These are phyloP conservation scores for Suhomyces anneliseae DNA, from an alignment of 1,139 yeast species.

Conservation along the genomic window DNA sequence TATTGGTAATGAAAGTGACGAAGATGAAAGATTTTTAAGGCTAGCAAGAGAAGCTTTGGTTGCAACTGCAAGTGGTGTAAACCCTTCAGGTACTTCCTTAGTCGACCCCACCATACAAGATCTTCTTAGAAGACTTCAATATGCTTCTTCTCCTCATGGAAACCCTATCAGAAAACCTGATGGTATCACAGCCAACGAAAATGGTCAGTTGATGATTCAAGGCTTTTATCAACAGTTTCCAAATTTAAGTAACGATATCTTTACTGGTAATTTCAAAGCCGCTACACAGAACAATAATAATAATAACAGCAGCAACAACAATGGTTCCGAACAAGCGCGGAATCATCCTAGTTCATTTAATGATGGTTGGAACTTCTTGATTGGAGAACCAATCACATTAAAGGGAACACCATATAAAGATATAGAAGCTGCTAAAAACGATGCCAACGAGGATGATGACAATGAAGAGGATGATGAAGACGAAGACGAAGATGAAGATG, in stretches of 20 bases:
- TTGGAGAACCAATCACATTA: constrained; percentile 27
- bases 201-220: constrained; percentile 47
- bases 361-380: constrained; percentile 39
- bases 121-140: constrained; percentile 50
- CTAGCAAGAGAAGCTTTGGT: constrained; percentile 49
- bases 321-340: neutral
- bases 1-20: constrained; percentile 24
- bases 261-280: constrained; percentile 17
- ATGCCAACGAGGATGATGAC: constrained; percentile 9
- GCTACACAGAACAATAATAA: too few species aligned
- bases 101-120: constrained; percentile 60
- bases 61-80: constrained; percentile 42
- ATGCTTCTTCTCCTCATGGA: constrained; percentile 54
- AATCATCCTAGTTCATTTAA: constrained; percentile 21
- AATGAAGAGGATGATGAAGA: constrained; percentile 8
- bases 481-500: constrained; percentile 14
- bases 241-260: constrained; percentile 43
- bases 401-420: constrained; percentile 11
- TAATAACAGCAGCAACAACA: constrained; percentile 1
- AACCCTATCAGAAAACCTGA: constrained; percentile 43
- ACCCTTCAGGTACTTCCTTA: constrained; percentile 17
- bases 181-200: constrained; percentile 38
- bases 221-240: constrained; percentile 46
- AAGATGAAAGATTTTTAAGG: constrained; percentile 42
- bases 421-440: neutral